A percentile compares a stretch with the other conserved stretches of the same genome.
These are phyloP conservation scores for Trichocladium uniseriatum DNA, from an alignment of 495 filamentous ascomycete genomes.

Conservation along the genomic window DNA sequence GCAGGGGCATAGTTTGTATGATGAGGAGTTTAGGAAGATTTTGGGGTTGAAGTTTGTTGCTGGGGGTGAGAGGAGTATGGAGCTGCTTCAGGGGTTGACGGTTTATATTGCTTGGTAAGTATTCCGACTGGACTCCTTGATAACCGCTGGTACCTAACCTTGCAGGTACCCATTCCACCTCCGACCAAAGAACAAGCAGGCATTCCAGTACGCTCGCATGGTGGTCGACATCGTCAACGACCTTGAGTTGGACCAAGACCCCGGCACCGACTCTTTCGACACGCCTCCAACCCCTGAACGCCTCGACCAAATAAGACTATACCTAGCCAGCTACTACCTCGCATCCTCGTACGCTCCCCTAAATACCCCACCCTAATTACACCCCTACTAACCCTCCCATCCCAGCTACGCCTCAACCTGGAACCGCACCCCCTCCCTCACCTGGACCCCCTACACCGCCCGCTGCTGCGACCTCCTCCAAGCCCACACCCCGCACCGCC, in stretches of 20 bases:
- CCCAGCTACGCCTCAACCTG: slow-evolving; percentile 28
- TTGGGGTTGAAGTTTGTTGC: slow-evolving; percentile 41
- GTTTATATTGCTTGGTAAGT: slow-evolving; percentile 41
- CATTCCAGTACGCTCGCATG: slow-evolving; percentile 39
- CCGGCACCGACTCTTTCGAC: slow-evolving; percentile 3
- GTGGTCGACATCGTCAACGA: slow-evolving; percentile 38
- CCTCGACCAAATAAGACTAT: slow-evolving; percentile 32
- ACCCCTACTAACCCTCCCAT: not conserved
- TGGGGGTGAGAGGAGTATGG: slow-evolving; percentile 36
- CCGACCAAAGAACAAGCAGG: slow-evolving; percentile 37
- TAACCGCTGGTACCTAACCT: not conserved
- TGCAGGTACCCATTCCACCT: slow-evolving; percentile 41
- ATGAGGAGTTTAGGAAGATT: slow-evolving; percentile 43
- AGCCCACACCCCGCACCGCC: slow-evolving; percentile 17
- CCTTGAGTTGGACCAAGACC: slow-evolving; percentile 33
- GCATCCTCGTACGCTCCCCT: slow-evolving; percentile 26
- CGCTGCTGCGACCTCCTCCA: slow-evolving; percentile 30
- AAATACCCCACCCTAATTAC: not conserved
- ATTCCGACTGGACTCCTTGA: not conserved
- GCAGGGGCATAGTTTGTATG: slow-evolving; percentile 39
- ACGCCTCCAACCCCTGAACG: slow-evolving; percentile 7
- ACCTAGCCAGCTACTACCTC: slow-evolving; percentile 31
- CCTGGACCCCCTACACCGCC: slow-evolving; percentile 26
- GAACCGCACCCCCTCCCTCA: slow-evolving; percentile 19
- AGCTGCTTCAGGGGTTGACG: slow-evolving; percentile 36